Percentiles rank a stretch among this genome's conserved stretches.
Evolutionary conservation across 2,329 filamentous ascomycete genomes (phyloP).

Genomic region (Penicillium sp.): DNA sequence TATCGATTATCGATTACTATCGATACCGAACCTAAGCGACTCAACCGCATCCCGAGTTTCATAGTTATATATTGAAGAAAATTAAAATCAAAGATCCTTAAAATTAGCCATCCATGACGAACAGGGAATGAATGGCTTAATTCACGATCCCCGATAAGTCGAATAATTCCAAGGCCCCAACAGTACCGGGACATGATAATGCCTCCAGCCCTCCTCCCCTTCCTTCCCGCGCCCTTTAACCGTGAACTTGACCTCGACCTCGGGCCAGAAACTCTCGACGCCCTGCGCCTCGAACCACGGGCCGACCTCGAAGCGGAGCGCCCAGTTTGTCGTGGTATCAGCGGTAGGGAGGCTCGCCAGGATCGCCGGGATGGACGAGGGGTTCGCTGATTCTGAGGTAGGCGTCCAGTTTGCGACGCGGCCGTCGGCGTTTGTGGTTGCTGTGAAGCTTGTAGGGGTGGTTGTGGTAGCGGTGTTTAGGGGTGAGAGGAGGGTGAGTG

Average conservation of each 20-base stretch:
- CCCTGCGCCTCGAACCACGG: conserved; percentile 53
- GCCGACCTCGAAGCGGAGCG: conserved; percentile 52
- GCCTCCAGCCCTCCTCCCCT: conserved; percentile 49
- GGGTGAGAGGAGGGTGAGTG: conserved; percentile 57
- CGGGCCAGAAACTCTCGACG: conserved; percentile 56
- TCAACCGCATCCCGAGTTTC: not conserved
- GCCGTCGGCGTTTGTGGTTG: conserved; percentile 48
- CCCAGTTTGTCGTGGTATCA: conserved; percentile 51
- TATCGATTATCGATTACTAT: not conserved
- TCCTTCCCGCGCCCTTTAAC: conserved; percentile 49
- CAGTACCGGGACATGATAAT: conserved; percentile 58
- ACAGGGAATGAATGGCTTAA: not conserved
- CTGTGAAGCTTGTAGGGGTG: conserved; percentile 21
- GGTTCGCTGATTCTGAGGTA: conserved; percentile 25
- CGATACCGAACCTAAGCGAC: not conserved
- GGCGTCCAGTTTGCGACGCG: conserved; percentile 11
- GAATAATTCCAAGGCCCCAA: conserved; percentile 58
- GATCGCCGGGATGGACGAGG: conserved; percentile 33
- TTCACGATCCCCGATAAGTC: conserved; percentile 55
- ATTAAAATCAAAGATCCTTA: too few species aligned
- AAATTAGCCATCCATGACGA: too few species aligned
- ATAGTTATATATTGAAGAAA: too few species aligned
- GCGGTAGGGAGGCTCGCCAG: conserved; percentile 41
- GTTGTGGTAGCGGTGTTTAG: not conserved
- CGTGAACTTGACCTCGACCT: conserved; percentile 57